Conservation (phyloP, 2,329 filamentous ascomycete species). For the Aspergillus floridensis region DNA sequence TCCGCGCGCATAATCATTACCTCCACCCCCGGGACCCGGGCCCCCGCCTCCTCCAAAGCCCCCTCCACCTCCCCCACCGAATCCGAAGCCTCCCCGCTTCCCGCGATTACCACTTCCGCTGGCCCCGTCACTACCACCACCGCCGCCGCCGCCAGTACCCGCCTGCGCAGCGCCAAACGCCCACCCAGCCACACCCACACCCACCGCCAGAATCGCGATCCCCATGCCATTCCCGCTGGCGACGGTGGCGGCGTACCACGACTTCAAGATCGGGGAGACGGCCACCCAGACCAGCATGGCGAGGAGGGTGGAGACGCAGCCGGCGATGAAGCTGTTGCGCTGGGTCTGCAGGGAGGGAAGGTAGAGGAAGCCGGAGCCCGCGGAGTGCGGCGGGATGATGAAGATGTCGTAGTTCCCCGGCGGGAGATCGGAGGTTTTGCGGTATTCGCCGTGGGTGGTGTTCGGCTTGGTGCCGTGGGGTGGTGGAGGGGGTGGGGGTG, state of each 20-base stretch:
- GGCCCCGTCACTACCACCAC: neutral
- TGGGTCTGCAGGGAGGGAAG: conserved; percentile 85
- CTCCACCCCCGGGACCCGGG: conserved; percentile 4
- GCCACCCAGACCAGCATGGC: conserved; percentile 70
- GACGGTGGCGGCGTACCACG: conserved; percentile 70
- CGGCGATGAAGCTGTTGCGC: conserved; percentile 86
- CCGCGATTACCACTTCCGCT: neutral
- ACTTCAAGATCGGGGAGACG: conserved; percentile 68
- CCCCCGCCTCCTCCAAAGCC: conserved; percentile 1
- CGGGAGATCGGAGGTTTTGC: conserved; percentile 62
- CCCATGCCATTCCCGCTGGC: conserved; percentile 71
- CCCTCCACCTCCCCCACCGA: conserved; percentile 10
- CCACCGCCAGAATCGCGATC: conserved; percentile 68
- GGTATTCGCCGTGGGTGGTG: conserved; percentile 54
- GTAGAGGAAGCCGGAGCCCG: conserved; percentile 87
- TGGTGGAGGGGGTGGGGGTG: conserved; percentile 71
- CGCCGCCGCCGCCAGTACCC: conserved; percentile 16
- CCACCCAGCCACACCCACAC: conserved; percentile 77
- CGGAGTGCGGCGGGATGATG: conserved; percentile 87
- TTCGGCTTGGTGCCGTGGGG: conserved; percentile 79
- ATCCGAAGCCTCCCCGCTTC: conserved; percentile 25
- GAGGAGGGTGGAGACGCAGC: conserved; percentile 73
- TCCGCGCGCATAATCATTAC: conserved; percentile 17
- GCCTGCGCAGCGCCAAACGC: conserved; percentile 65
- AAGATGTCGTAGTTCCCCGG: conserved; percentile 96